Percentiles rank a stretch among this genome's conserved stretches.
Conservation (phyloP, 257 asterid genomes). For the Nicotiana obtusifolia region DNA sequence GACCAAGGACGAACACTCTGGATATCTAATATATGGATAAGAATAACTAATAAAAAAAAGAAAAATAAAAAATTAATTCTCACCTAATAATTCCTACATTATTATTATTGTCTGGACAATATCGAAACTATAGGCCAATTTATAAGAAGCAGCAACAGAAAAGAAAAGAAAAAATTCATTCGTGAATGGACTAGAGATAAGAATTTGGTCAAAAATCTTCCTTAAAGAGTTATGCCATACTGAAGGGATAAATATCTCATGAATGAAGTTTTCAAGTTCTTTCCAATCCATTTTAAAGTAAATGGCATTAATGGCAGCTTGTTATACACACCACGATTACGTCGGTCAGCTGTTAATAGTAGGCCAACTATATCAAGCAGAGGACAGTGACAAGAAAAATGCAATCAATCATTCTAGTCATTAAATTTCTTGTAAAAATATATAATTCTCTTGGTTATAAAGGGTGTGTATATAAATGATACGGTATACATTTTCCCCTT, state of each 20-base stretch:
- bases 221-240: constrained; percentile 5
- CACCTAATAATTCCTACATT: too few species aligned
- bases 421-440: neutral
- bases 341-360: neutral
- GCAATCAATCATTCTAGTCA: neutral
- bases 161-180: neutral
- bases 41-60: too few species aligned
- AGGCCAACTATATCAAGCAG: neutral
- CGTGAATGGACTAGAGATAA: neutral
- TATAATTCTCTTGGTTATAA: neutral
- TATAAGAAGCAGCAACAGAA: neutral
- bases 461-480: neutral
- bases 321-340: neutral
- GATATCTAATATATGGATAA: too few species aligned
- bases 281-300: neutral
- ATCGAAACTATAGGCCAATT: neutral
- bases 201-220: neutral
- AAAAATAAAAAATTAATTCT: too few species aligned
- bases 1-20: too few species aligned
- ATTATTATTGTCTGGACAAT: too few species aligned
- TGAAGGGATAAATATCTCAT: constrained; percentile 4
- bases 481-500: neutral
- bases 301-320: neutral
- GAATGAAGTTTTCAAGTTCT: neutral
- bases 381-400: neutral